Conservation (phyloP, 2,329 filamentous ascomycete genomes). For the Pseudocercospora cruenta region DNA sequence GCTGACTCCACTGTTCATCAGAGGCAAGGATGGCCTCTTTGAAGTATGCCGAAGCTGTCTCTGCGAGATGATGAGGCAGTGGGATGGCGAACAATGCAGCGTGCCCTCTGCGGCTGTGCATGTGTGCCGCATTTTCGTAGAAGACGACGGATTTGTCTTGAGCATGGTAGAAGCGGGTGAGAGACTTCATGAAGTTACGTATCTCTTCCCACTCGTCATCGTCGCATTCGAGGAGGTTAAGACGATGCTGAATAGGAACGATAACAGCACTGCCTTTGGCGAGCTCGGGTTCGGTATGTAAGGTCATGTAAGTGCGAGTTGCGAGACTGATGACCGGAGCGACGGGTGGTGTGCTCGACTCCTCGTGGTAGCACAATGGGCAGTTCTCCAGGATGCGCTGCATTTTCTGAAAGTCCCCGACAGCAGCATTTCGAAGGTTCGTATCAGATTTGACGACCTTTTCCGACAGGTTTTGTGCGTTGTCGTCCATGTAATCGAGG, state of each 20-base stretch:
- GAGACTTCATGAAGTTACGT: slow-evolving; percentile 96
- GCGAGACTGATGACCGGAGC: slow-evolving; percentile 85
- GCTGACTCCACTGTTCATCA: slow-evolving; percentile 94
- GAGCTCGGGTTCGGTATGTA: slow-evolving; percentile 87
- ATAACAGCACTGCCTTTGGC: slow-evolving; percentile 83
- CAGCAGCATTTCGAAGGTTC: slow-evolving; percentile 83
- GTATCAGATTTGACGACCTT: slow-evolving; percentile 85
- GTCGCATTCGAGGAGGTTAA: slow-evolving; percentile 94
- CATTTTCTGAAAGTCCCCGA: slow-evolving; percentile 87
- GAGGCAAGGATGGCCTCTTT: slow-evolving; percentile 85
- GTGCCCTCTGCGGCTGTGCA: slow-evolving; percentile 72
- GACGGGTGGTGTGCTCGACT: slow-evolving; percentile 69
- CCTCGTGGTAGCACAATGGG: slow-evolving; percentile 90
- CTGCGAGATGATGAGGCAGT: slow-evolving; percentile 87
- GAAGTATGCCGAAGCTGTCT: slow-evolving; percentile 92
- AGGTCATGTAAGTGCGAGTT: slow-evolving; percentile 83
- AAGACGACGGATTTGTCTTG: slow-evolving; percentile 92
- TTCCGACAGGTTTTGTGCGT: slow-evolving; percentile 84
- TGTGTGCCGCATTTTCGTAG: slow-evolving; percentile 92
- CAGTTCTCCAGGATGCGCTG: slow-evolving; percentile 84
- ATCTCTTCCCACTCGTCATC: slow-evolving; percentile 99
- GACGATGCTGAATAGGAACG: slow-evolving; percentile 82
- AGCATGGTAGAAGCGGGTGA: slow-evolving; percentile 88
- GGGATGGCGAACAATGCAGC: slow-evolving; percentile 85
- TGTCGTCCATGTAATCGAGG: slow-evolving; percentile 97